A percentile compares a stretch with the other conserved stretches of the same genome.
phyloP scores from a whole-genome alignment of 2,329 filamentous ascomycete species.

The Apiospora koreana region DNA sequence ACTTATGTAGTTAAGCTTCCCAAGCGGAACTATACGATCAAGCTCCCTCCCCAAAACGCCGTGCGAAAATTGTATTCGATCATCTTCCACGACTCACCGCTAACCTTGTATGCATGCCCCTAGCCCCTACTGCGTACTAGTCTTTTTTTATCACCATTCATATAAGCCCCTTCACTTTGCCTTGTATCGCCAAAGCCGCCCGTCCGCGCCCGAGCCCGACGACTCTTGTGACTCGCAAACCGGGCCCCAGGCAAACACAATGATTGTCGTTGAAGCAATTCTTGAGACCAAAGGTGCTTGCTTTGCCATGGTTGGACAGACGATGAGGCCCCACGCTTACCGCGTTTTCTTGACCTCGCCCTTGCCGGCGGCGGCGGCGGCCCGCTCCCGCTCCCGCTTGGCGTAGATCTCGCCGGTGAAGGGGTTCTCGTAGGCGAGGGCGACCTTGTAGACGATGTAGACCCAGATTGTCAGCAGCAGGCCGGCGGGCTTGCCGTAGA shows the following conservation, averaged over 20 bases:
- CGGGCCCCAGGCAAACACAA: background rate
- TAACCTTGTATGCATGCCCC: background rate
- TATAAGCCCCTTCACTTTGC: background rate
- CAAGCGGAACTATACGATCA: background rate
- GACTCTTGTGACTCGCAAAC: background rate
- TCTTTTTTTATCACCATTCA: no score
- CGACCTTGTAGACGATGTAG: constrained; percentile 75
- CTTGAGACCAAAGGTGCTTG: no score
- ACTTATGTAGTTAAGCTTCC: background rate
- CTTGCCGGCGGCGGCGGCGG: constrained; percentile 35
- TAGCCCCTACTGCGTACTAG: background rate
- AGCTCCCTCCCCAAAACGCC: background rate
- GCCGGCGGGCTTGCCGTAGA: constrained; percentile 86
- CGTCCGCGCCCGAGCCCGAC: background rate
- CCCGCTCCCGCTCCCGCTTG: constrained; percentile 69
- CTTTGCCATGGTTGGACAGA: background rate
- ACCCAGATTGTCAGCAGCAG: constrained; percentile 76
- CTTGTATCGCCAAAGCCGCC: background rate
- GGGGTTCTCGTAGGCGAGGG: constrained; percentile 86
- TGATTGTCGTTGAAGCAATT: background rate
- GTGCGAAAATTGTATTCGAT: background rate
- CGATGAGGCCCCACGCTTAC: constrained; percentile 30
- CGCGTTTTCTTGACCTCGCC: constrained; percentile 53
- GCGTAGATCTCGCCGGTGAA: constrained; percentile 93
- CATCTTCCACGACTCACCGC: background rate